Base-by-base conservation (phyloP, 176 grass and related monocot species). In the Musa beccarii region DNA sequence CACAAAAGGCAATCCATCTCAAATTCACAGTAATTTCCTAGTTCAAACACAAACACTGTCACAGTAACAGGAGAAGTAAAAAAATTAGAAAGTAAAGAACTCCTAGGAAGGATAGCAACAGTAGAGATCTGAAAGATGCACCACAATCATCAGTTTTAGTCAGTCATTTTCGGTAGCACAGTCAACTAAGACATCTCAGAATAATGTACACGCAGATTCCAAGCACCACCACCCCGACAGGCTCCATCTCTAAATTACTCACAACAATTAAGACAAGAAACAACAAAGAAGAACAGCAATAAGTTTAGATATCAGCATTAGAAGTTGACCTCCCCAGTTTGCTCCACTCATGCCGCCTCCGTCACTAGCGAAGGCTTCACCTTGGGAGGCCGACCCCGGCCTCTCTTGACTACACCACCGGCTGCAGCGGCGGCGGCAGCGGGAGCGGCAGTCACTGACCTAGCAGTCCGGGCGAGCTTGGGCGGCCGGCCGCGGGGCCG, bases 81-180 rank as follows among this genome's bases (percentile, higher is more conserved):
- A 59, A 7, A 17, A 65, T 11, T 24, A 25, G 24, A 65, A 25
- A 65, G n/a, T 11, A 26, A 69, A 16, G 9, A 49, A 11, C 15
- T 50, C 0, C 2, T 0, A 17, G 17, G 16, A 8, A 19, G 6
- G 34, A n/a, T 15, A 17, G n/a, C 7, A 50, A 51, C 19, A 49
- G 43, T 51, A n/a, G 17, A 51, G 49, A 20, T 19, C 50, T 8
- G 16, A 70, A 13, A 20, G 43, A 49, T 51, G 8, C 53, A 59
- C 11, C 52, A 43, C 26, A 10, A 43, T 43, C 34, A 75, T 57
- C 24, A 59, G 26, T 59, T 75, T 70, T 12, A 54, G 70, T 72
- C 70, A 72, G 70, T 72, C 70, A 72, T 29, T 72, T 72, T 72
- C 69, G 22, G 51, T 72, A 72, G n/a, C 67, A 69, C 29, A 51